Conservation (phyloP, 352 stramenopile genomes). For the Phytophthora cactorum region DNA sequence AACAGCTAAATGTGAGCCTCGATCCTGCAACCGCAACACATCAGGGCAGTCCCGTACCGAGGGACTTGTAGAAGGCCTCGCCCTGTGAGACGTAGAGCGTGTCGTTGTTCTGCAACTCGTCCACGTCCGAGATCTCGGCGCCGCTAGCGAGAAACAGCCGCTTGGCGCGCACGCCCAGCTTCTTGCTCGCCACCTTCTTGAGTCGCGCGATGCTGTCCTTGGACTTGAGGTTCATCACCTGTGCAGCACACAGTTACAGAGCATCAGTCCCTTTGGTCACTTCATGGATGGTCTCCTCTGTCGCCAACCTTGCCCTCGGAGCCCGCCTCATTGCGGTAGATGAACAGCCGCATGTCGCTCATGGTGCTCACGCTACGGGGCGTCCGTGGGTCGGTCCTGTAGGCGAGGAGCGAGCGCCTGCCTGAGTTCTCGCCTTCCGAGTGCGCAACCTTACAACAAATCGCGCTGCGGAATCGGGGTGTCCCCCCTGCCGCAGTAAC, state of each 20-base stretch:
- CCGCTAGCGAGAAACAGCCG: slow-evolving; percentile 81
- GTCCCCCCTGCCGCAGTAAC: slow-evolving; percentile 24
- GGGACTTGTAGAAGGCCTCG: slow-evolving; percentile 85
- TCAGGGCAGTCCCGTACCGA: slow-evolving; percentile 34
- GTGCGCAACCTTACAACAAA: slow-evolving; percentile 40
- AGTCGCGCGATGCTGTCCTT: slow-evolving; percentile 75
- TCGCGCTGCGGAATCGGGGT: slow-evolving; percentile 16
- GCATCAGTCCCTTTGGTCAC: slow-evolving; percentile 3
- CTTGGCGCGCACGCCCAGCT: slow-evolving; percentile 80
- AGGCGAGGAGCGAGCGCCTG: slow-evolving; percentile 7
- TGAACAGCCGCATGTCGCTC: slow-evolving; percentile 87
- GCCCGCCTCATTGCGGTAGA: slow-evolving; percentile 87
- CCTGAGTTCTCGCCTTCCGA: slow-evolving; percentile 34
- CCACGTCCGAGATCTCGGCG: slow-evolving; percentile 85
- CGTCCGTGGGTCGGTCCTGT: slow-evolving; percentile 15
- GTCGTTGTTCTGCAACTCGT: slow-evolving; percentile 91
- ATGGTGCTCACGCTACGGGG: slow-evolving; percentile 33
- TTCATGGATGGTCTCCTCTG: neutral
- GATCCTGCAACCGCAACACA: neutral
- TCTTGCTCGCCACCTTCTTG: slow-evolving; percentile 89
- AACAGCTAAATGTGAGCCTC: neutral
- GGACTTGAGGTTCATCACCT: slow-evolving; percentile 82
- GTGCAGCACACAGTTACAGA: slow-evolving; percentile 5
- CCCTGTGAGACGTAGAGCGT: slow-evolving; percentile 88
- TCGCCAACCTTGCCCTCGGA: slow-evolving; percentile 77